These are phyloP conservation scores for Pleodorina starrii DNA, from an alignment of 139 green algal genomes.

Conservation along the genomic window DNA sequence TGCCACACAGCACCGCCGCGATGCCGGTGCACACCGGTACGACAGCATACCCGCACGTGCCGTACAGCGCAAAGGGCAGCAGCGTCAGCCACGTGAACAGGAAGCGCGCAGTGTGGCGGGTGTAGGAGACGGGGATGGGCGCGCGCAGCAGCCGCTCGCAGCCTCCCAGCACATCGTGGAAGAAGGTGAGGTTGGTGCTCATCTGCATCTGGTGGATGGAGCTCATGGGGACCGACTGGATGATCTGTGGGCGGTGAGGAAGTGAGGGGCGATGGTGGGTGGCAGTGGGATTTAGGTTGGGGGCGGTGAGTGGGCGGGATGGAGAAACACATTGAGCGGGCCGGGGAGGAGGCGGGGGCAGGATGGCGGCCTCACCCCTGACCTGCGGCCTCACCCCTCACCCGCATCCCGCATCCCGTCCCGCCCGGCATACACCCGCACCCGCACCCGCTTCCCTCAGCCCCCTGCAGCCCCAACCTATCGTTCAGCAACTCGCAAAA, in stretches of 20 bases:
- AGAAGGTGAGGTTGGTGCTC: conserved; percentile 79
- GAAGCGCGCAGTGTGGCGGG: conserved; percentile 75
- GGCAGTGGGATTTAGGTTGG: no score
- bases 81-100: conserved; percentile 86
- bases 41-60: conserved; percentile 35
- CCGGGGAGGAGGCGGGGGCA: neutral
- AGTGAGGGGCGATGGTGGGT: neutral
- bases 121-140: conserved; percentile 80
- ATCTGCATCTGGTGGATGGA: conserved; percentile 59
- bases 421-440: no score
- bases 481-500: no score
- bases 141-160: conserved; percentile 83
- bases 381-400: no score
- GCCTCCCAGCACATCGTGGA: conserved; percentile 74
- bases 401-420: no score
- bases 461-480: no score
- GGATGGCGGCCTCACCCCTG: no score
- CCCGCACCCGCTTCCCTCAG: no score
- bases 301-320: neutral
- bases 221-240: conserved; percentile 53
- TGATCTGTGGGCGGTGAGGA: conserved; percentile 29
- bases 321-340: neutral
- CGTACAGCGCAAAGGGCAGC: conserved; percentile 85
- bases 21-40: conserved; percentile 43
- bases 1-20: conserved; percentile 57